Base-by-base conservation (phyloP, 495 filamentous ascomycete species). In the Zalerion maritima region DNA sequence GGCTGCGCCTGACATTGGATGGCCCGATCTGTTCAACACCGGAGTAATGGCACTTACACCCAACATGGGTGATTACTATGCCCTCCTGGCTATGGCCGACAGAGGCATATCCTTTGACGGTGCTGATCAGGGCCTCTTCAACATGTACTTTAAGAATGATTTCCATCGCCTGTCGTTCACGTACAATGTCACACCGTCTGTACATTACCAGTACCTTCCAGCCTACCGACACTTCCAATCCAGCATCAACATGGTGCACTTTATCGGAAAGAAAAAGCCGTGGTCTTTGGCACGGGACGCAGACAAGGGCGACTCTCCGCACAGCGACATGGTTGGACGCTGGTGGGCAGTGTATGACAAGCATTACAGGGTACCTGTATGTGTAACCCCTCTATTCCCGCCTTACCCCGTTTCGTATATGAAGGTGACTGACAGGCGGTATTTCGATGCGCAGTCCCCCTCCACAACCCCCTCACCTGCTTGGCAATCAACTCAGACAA, bases 11-110 rank as follows among this genome's bases (percentile, higher is more conserved):
- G 89, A 99, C 47, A 78, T 96, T 42, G 89, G 89, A 43, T 99
- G 91, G 91, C 89, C 89, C 18, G 89, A 99, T 58, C 70, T 83
- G 37, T 99, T 99, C 68, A 99, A 99, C 58, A 86, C 81, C 25
- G 89, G 89, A 34, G 65, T 99, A 28, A 89, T 99, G 81, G 81
- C 79, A 24, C 53, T 96, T 24, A 77, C 69, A 15, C 89, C 89
- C 11, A 81, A 92, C 50, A 57, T 82, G 65, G 76, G 76, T 30
- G 85, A 91, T 35, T 94, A 89, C 52, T 76, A 78, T 46, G 78
- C 83, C 14, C 63, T 99, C 43, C 62, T 71, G 35, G 78, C 79
- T 28, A 67, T 94, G 51, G 86, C 91, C 16, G 67, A 83, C 37
- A 58, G 75, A 19, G 85, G 84, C 28, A 79, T 82, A 48, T 93